Evolutionary conservation across 352 stramenopile genomes (phyloP).

Genomic region (Phytophthora sojae): DNA sequence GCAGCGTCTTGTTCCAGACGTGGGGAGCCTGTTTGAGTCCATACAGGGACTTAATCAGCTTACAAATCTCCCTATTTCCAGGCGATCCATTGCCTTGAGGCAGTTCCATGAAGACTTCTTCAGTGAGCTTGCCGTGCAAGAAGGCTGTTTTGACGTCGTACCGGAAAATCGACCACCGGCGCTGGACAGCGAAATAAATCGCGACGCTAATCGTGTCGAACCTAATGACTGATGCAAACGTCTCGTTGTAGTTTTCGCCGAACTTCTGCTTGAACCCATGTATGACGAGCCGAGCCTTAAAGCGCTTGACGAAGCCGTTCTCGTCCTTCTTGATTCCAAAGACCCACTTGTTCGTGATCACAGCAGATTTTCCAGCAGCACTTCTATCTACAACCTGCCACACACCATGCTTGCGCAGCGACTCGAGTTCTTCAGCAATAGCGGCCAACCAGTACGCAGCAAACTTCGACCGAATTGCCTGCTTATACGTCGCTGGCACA

Average conservation of each 20-base stretch:
- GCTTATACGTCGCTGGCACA: too few relatives aligned
- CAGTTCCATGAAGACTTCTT: too few relatives aligned
- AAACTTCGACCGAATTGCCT: conserved; percentile 13
- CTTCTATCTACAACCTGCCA: conserved; percentile 5
- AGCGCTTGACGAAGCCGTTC: conserved; percentile 1
- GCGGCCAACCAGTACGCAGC: not conserved
- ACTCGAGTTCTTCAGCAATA: conserved; percentile 5
- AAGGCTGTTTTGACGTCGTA: too few relatives aligned
- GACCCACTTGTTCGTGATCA: conserved; percentile 7
- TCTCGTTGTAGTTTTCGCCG: conserved; percentile 9
- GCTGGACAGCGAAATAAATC: not conserved
- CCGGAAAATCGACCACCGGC: too few relatives aligned
- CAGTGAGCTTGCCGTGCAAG: too few relatives aligned
- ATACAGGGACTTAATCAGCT: too few relatives aligned
- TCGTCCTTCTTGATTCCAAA: conserved; percentile 10
- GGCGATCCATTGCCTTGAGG: too few relatives aligned
- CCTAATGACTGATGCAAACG: conserved; percentile 9
- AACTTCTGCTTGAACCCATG: conserved; percentile 12
- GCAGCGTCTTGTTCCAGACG: conserved; percentile 21
- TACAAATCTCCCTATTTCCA: too few relatives aligned
- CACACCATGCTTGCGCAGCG: conserved; percentile 1
- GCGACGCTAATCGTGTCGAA: conserved; percentile 7
- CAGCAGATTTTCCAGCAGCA: too few relatives aligned
- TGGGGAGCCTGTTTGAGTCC: too few relatives aligned
- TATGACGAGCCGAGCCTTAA: conserved; percentile 12